Conservation (phyloP, 2,329 filamentous ascomycete species). For the Ophiostoma tasmaniense region DNA sequence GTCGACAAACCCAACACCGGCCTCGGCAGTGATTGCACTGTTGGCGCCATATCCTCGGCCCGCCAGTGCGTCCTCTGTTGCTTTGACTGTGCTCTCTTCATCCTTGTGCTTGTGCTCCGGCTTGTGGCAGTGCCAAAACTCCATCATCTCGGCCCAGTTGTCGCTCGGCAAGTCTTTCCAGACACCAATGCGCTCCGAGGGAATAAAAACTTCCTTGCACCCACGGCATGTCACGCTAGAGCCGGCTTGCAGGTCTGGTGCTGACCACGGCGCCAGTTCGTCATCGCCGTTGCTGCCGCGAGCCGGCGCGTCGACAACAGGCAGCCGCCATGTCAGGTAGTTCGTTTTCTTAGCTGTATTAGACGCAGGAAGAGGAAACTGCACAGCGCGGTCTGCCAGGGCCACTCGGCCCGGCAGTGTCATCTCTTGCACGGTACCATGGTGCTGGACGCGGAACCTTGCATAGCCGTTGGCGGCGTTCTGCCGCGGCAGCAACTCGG, state of each 20-base stretch:
- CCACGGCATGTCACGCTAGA: conserved; percentile 36
- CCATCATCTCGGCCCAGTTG: conserved; percentile 99
- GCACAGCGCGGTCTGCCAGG: conserved; percentile 26
- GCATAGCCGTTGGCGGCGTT: conserved; percentile 19
- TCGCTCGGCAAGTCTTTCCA: conserved; percentile 96
- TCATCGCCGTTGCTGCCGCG: conserved; percentile 14
- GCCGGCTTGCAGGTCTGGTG: conserved; percentile 36
- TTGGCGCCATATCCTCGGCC: conserved; percentile 77
- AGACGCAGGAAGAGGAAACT: conserved; percentile 23
- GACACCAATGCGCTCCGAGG: conserved; percentile 32
- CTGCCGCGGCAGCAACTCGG: conserved; percentile 37
- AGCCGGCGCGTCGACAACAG: conserved; percentile 21
- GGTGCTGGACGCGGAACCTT: conserved; percentile 40
- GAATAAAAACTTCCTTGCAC: conserved; percentile 34
- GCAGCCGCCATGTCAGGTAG: conserved; percentile 42
- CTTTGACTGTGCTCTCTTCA: conserved; percentile 13
- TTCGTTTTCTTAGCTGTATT: conserved; percentile 21
- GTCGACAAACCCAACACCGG: conserved; percentile 70
- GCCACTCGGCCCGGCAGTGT: conserved; percentile 37
- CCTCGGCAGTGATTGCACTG: conserved; percentile 58
- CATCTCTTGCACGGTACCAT: conserved; percentile 29
- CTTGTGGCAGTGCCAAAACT: conserved; percentile 99
- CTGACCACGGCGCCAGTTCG: conserved; percentile 45
- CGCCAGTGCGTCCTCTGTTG: conserved; percentile 40
- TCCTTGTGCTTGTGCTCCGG: conserved; percentile 38